A percentile compares a stretch with the other conserved stretches of the same genome.
phyloP scores from a whole-genome alignment of 129 eudicot species.

The Deinandra increscens region DNA sequence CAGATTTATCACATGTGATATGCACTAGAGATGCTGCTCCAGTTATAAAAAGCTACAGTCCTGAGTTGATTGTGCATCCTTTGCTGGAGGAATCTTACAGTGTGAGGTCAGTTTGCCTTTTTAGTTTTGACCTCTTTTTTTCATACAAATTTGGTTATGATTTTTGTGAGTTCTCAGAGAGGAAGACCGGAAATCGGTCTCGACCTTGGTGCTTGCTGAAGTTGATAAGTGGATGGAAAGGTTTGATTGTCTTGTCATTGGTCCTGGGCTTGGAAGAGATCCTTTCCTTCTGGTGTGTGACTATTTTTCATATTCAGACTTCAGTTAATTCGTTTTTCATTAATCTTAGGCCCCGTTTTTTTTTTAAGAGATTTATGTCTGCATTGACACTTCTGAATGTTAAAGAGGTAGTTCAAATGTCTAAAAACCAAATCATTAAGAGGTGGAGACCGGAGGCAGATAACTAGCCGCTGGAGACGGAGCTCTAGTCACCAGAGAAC shows the following conservation, averaged over 20 bases:
- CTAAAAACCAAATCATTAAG: too few relatives aligned
- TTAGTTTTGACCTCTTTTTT: neutral
- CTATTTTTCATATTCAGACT: slow-evolving; percentile 12
- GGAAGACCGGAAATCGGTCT: slow-evolving; percentile 55
- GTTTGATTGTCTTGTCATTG: slow-evolving; percentile 93
- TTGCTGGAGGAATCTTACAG: slow-evolving; percentile 88
- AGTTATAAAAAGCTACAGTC: slow-evolving; percentile 92
- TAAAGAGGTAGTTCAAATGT: too few relatives aligned
- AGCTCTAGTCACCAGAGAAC: too few relatives aligned
- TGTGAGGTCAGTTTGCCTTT: slow-evolving; percentile 50
- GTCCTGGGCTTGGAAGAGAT: slow-evolving; percentile 98
- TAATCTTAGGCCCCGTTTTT: too few relatives aligned
- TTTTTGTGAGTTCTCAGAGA: slow-evolving; percentile 47
- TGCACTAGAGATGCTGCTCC: slow-evolving; percentile 97
- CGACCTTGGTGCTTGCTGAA: slow-evolving; percentile 60
- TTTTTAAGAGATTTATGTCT: too few relatives aligned
- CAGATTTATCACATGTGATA: slow-evolving; percentile 94
- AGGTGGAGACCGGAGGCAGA: too few relatives aligned
- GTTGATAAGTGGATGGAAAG: slow-evolving; percentile 95
- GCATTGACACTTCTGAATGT: too few relatives aligned
- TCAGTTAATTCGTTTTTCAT: too few relatives aligned
- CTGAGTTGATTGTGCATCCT: slow-evolving; percentile 98
- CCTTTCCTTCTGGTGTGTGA: slow-evolving; percentile 78
- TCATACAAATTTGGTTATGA: slow-evolving; percentile 11
- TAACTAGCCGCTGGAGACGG: too few relatives aligned